A percentile compares a stretch with the other conserved stretches of the same genome.
These are phyloP conservation scores for Trichoderma sp. DNA, from an alignment of 2,329 filamentous ascomycete genomes.

Conservation along the genomic window DNA sequence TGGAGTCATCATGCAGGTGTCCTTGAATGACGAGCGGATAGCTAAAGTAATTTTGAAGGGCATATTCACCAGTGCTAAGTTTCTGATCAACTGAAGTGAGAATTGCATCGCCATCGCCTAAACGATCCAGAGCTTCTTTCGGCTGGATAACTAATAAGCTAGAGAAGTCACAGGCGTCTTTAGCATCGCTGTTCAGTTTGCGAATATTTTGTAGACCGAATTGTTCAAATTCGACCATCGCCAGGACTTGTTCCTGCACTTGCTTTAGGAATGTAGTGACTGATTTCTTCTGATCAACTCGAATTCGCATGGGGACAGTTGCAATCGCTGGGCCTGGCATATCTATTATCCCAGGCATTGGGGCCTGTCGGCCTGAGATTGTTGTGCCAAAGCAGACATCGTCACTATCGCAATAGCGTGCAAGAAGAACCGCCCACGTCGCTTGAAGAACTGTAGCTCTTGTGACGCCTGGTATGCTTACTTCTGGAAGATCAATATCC, in stretches of 20 bases:
- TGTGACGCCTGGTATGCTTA: conserved; percentile 17
- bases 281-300: neutral
- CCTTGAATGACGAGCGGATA: conserved; percentile 13
- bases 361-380: conserved; percentile 26
- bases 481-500: neutral
- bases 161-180: conserved; percentile 26
- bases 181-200: conserved; percentile 18
- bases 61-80: neutral
- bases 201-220: conserved; percentile 28
- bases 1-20: neutral
- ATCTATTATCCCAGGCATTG: conserved; percentile 22
- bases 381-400: conserved; percentile 26
- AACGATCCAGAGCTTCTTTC: neutral
- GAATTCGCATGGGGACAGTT: conserved; percentile 14
- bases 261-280: conserved; percentile 1
- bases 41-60: conserved; percentile 6
- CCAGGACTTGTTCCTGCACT: conserved; percentile 20
- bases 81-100: neutral
- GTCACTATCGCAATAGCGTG: conserved; percentile 37
- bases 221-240: conserved; percentile 27
- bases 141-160: conserved; percentile 26
- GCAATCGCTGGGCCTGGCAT: conserved; percentile 24
- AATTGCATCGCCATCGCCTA: neutral
- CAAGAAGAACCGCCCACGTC: conserved; percentile 37
- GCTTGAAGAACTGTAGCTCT: conserved; percentile 30